Evolutionary conservation across 306 rosid species (phyloP).

Genomic region (Cotoneaster glaucophyllus): DNA sequence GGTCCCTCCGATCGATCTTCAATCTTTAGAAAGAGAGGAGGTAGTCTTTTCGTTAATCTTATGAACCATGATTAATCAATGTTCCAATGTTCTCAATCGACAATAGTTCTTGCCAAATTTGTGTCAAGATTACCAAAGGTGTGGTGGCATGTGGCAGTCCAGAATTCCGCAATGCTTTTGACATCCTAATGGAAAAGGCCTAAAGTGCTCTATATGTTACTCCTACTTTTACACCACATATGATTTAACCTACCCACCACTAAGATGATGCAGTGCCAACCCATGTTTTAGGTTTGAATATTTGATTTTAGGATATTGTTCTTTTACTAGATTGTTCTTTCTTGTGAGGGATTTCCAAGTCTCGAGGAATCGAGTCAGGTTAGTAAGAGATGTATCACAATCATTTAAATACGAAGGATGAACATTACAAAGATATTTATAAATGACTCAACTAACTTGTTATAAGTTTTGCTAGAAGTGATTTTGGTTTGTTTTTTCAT

Average conservation of each 20-base stretch:
- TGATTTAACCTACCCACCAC: slow-evolving; percentile 27
- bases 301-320: background rate
- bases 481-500: too few species aligned
- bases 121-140: background rate
- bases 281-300: background rate
- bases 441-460: background rate
- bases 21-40: background rate
- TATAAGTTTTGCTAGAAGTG: background rate
- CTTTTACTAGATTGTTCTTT: background rate
- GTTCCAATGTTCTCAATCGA: slow-evolving; percentile 20
- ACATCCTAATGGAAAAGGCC: background rate
- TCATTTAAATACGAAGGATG: too few species aligned
- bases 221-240: background rate
- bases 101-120: background rate
- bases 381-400: too few species aligned
- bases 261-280: slow-evolving; percentile 18
- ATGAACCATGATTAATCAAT: slow-evolving; percentile 28
- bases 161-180: background rate
- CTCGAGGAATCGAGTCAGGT: too few species aligned
- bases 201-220: background rate
- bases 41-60: background rate
- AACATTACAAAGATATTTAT: too few species aligned
- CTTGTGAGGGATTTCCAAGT: too few species aligned
- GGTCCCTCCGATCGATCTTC: slow-evolving; percentile 16
- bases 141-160: background rate